Base-by-base conservation (phyloP, 805 yeast genomes). In the Saccharomycopsis selenospora region DNA sequence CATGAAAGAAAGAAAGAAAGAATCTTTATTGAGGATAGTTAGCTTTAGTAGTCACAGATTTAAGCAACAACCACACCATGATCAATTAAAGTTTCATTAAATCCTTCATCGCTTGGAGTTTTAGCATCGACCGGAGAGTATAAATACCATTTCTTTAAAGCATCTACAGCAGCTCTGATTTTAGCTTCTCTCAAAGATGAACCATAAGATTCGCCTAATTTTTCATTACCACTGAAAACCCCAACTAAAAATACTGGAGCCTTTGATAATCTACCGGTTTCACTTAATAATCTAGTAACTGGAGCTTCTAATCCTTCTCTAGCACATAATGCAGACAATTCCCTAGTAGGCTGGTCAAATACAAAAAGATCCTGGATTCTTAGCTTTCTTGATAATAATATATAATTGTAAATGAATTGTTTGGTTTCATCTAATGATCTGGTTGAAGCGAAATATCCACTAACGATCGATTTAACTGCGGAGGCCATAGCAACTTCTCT, bases 141-240 rank as follows among this genome's bases (percentile, higher is more conserved):
- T 60, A 95, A 75, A 69, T 93, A 93, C 82, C 93, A 93, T 51
- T 86, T 79, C 73, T 88, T 82, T 63, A 93, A 77, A 28, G 97
- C 90, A 64, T 85, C 84, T 28, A 89, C 95, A 46, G 89, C 86
- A 29, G 96, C 93, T 65, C 96, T 79, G 36, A 88, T 84, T 67
- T 89, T 86, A 29, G 97, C 96, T 67, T 93, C 98, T 55, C 76
- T 78, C 59, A 93, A 70, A 25, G 95, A 85, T 4, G 95, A 72
- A 30, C 98, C 99, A 61, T 85, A 88, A 38, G 96, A 96, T 66
- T 93, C 97, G 45, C 97, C 96, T 48, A 93, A 71, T 66, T 87
- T 81, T 55, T 79, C 79, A 11, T 73, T 72, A 29, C 96, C 98
- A 50, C 85, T 73, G 65, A 89, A 93, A 1, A 87, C 93, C 45